Percentiles rank a stretch among this genome's conserved stretches.
These are phyloP conservation scores for Spatholobus suberectus DNA, from an alignment of 306 rosid species.

Conservation along the genomic window DNA sequence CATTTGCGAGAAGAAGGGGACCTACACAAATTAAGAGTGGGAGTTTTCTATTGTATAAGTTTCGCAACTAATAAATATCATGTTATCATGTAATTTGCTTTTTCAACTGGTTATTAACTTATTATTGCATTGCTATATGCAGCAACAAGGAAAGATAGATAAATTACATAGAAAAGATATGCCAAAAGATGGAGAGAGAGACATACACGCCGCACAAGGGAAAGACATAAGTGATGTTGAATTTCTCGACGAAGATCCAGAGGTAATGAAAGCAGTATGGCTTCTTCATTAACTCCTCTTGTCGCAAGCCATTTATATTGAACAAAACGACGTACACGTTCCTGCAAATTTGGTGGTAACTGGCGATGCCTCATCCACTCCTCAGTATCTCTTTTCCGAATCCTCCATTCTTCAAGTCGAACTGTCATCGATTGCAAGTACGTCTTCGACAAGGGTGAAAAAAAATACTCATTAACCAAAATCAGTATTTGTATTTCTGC, in stretches of 20 bases:
- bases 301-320: constrained; percentile 89
- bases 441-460: constrained; percentile 53
- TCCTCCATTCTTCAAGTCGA: constrained; percentile 91
- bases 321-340: constrained; percentile 82
- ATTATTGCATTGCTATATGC: background rate
- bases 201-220: constrained; percentile 88
- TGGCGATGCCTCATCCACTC: constrained; percentile 98
- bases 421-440: constrained; percentile 79
- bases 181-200: no score
- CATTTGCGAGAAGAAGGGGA: constrained; percentile 96
- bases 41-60: background rate
- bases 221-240: constrained; percentile 82
- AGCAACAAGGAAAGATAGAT: background rate
- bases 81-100: background rate
- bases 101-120: background rate
- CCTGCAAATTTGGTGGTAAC: constrained; percentile 73
- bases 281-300: constrained; percentile 91
- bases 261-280: constrained; percentile 70
- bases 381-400: constrained; percentile 79
- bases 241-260: constrained; percentile 87
- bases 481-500: constrained; percentile 20
- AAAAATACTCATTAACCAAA: constrained; percentile 17
- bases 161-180: no score
- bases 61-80: background rate
- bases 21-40: constrained; percentile 51